Evolutionary conservation across 2,329 filamentous ascomycete genomes (phyloP).

Genomic region (Didymosphaeria variabile): DNA sequence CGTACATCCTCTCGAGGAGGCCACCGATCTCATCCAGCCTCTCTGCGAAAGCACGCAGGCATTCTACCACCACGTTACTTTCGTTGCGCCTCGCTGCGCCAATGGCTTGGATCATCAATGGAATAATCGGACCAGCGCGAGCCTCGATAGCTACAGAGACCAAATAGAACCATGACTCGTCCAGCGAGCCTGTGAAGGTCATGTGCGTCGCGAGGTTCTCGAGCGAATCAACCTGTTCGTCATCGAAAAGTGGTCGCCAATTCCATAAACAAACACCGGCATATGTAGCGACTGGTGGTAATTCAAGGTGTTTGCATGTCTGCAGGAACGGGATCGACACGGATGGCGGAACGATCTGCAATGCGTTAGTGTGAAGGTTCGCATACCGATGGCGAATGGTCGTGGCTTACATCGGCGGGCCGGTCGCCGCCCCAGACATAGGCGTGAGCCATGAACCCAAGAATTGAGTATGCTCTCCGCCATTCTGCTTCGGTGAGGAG

Average conservation of each 20-base stretch:
- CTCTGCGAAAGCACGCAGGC: slow-evolving; percentile 84
- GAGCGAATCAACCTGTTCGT: slow-evolving; percentile 82
- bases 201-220: slow-evolving; percentile 88
- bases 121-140: slow-evolving; percentile 84
- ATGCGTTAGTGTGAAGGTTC: slow-evolving; percentile 26
- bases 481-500: slow-evolving; percentile 88
- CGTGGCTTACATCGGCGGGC: slow-evolving; percentile 70
- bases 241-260: slow-evolving; percentile 87
- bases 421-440: slow-evolving; percentile 89
- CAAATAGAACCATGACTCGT: slow-evolving; percentile 99
- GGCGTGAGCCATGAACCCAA: slow-evolving; percentile 82
- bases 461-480: slow-evolving; percentile 82
- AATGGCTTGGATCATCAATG: slow-evolving; percentile 89
- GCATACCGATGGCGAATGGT: slow-evolving; percentile 14
- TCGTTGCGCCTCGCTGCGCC: slow-evolving; percentile 78
- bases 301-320: slow-evolving; percentile 79
- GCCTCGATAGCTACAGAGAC: slow-evolving; percentile 96
- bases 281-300: slow-evolving; percentile 94
- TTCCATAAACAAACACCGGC: slow-evolving; percentile 95
- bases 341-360: slow-evolving; percentile 74
- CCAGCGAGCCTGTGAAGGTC: slow-evolving; percentile 92
- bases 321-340: slow-evolving; percentile 84
- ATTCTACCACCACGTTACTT: slow-evolving; percentile 74
- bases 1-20: slow-evolving; percentile 88
- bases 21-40: slow-evolving; percentile 83